A percentile compares a stretch with the other conserved stretches of the same genome.
Evolutionary conservation across 139 green algal species (phyloP).

Genomic region (Chlamydomonas sp.): DNA sequence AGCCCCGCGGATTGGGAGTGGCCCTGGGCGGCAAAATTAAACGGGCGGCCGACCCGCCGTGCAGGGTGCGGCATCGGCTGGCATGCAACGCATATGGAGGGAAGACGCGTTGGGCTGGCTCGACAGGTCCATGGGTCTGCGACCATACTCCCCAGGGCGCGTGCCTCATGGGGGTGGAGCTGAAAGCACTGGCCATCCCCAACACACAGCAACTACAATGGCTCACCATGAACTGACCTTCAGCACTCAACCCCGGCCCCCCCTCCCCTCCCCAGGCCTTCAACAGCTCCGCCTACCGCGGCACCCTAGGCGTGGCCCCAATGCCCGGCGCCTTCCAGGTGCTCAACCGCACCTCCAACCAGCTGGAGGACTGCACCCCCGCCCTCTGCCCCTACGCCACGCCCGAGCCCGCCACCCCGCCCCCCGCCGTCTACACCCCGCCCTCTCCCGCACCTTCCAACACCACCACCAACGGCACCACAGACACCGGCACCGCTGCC

Average conservation of each 20-base stretch:
- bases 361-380: slow-evolving; percentile 14
- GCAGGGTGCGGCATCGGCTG: too few species aligned
- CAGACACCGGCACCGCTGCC: not conserved
- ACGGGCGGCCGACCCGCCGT: too few species aligned
- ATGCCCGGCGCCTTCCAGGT: slow-evolving; percentile 40
- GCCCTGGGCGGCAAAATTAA: not conserved
- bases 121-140: too few species aligned
- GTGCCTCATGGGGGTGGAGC: too few species aligned
- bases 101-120: not conserved
- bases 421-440: too few species aligned
- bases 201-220: not conserved
- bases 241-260: not conserved
- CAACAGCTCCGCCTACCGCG: slow-evolving; percentile 10
- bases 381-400: slow-evolving; percentile 37
- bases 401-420: not conserved
- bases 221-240: not conserved
- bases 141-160: too few species aligned
- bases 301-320: slow-evolving; percentile 29
- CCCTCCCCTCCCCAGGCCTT: slow-evolving; percentile 8
- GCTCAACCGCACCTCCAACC: slow-evolving; percentile 36
- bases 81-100: not conserved
- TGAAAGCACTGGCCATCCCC: too few species aligned
- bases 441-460: not conserved
- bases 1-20: not conserved
- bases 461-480: not conserved